phyloP scores from a whole-genome alignment of 495 filamentous ascomycete genomes.

The Hypomontagnella monticulosa region DNA sequence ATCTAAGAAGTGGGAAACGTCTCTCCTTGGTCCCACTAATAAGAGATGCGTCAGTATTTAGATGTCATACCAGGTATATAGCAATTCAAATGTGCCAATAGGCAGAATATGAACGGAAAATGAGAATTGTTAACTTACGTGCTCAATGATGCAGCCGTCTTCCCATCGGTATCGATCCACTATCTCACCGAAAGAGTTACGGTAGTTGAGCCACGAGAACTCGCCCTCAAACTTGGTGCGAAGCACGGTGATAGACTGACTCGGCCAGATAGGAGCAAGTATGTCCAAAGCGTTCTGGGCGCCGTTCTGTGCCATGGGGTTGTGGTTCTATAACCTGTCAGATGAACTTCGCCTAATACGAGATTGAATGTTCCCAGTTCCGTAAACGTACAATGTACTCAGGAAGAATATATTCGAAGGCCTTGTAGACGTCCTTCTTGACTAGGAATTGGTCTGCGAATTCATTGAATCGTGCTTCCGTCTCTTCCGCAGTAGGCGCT shows the following conservation, averaged over 20 bases:
- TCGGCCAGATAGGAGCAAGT: constrained; percentile 47
- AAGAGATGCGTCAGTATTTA: not conserved
- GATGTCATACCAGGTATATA: not conserved
- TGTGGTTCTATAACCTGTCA: constrained; percentile 48
- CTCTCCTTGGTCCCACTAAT: constrained; percentile 47
- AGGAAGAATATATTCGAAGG: constrained; percentile 49
- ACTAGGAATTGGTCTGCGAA: constrained; percentile 51
- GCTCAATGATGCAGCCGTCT: constrained; percentile 52
- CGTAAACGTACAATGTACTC: constrained; percentile 50
- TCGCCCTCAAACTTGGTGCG: constrained; percentile 44
- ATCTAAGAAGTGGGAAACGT: constrained; percentile 26
- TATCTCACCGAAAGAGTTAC: constrained; percentile 40
- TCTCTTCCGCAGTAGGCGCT: constrained; percentile 38
- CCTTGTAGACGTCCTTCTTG: constrained; percentile 49
- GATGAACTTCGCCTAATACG: not conserved
- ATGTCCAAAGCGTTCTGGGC: constrained; percentile 50
- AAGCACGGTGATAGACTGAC: constrained; percentile 39
- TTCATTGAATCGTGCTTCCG: constrained; percentile 40
- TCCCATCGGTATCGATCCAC: constrained; percentile 55
- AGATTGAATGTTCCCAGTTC: not conserved
- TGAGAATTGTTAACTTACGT: constrained; percentile 42
- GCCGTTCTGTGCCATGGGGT: constrained; percentile 50
- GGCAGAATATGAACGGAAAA: no score
- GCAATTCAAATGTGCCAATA: no score
- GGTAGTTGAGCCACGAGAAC: constrained; percentile 53